Evolutionary conservation across 805 yeast genomes (phyloP).

Genomic region (Torulaspora gathmanii): DNA sequence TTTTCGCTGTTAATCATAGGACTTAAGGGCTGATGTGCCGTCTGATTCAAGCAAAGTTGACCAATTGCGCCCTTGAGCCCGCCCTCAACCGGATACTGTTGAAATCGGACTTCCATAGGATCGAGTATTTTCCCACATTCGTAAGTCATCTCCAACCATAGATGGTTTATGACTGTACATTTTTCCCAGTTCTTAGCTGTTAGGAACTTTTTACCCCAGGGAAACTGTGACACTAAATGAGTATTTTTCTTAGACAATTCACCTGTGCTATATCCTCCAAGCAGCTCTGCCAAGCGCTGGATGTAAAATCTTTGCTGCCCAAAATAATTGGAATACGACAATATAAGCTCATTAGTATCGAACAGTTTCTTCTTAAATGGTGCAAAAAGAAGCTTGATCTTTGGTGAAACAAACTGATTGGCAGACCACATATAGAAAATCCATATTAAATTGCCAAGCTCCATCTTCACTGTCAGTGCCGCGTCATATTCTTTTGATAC

Average conservation of each 20-base stretch:
- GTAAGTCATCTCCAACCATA: conserved; percentile 84
- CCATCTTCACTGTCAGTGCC: conserved; percentile 40
- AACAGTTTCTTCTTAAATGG: conserved; percentile 52
- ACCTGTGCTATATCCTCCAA: conserved; percentile 77
- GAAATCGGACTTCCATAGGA: conserved; percentile 9
- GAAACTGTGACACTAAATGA: conserved; percentile 62
- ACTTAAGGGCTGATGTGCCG: neutral
- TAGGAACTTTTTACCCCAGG: conserved; percentile 67
- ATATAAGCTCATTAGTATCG: conserved; percentile 49
- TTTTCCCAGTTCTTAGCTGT: conserved; percentile 65
- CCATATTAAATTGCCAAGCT: conserved; percentile 73
- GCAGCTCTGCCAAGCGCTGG: conserved; percentile 51
- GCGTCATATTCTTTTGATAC: conserved; percentile 50
- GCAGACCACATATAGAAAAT: conserved; percentile 59
- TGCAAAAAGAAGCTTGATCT: conserved; percentile 54
- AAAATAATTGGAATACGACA: conserved; percentile 73
- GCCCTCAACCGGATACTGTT: conserved; percentile 12
- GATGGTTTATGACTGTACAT: conserved; percentile 53
- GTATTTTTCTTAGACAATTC: conserved; percentile 60
- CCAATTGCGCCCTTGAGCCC: conserved; percentile 15
- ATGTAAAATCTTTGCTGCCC: conserved; percentile 81
- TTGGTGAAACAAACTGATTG: conserved; percentile 53
- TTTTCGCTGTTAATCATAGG: neutral
- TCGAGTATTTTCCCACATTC: conserved; percentile 18
- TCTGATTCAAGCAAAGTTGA: conserved; percentile 2